A percentile compares a stretch with the other conserved stretches of the same genome.
phyloP scores from a whole-genome alignment of 2,329 filamentous ascomycete genomes.

The Bimuria novae-zelandiae region DNA sequence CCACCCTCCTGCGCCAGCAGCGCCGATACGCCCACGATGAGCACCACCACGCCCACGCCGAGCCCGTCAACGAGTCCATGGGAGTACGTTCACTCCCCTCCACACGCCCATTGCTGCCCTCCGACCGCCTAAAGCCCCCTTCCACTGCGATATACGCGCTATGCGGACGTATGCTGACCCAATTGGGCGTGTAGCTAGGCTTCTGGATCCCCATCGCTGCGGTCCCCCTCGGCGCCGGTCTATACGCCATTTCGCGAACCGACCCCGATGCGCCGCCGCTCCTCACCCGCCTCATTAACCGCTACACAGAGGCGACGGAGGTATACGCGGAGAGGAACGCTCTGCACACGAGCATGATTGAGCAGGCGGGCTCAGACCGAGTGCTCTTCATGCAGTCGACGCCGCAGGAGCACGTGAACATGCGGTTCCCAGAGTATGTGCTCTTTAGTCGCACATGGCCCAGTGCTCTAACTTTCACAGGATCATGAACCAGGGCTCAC shows the following conservation, averaged over 20 bases:
- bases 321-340: slow-evolving; percentile 61
- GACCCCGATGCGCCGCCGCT: slow-evolving; percentile 46
- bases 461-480: slow-evolving; percentile 47
- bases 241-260: slow-evolving; percentile 53
- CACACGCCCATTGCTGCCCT: slow-evolving; percentile 18
- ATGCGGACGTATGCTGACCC: slow-evolving; percentile 21
- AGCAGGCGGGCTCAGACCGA: slow-evolving; percentile 66
- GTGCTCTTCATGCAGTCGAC: slow-evolving; percentile 60
- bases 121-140: slow-evolving; percentile 18
- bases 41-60: slow-evolving; percentile 35
- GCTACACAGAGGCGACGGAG: slow-evolving; percentile 59
- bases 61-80: slow-evolving; percentile 54
- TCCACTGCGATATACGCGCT: neutral
- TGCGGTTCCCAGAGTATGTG: slow-evolving; percentile 69
- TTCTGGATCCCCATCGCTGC: slow-evolving; percentile 55
- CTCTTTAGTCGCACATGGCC: neutral
- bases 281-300: slow-evolving; percentile 58
- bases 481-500: slow-evolving; percentile 65
- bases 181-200: slow-evolving; percentile 41
- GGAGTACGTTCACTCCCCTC: slow-evolving; percentile 51
- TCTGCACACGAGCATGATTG: slow-evolving; percentile 63
- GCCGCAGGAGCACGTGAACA: slow-evolving; percentile 55
- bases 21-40: slow-evolving; percentile 49
- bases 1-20: slow-evolving; percentile 42
- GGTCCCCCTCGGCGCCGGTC: slow-evolving; percentile 51